Conservation (phyloP, 2,329 filamentous ascomycete species). For the Albophoma yamanashiensis region DNA sequence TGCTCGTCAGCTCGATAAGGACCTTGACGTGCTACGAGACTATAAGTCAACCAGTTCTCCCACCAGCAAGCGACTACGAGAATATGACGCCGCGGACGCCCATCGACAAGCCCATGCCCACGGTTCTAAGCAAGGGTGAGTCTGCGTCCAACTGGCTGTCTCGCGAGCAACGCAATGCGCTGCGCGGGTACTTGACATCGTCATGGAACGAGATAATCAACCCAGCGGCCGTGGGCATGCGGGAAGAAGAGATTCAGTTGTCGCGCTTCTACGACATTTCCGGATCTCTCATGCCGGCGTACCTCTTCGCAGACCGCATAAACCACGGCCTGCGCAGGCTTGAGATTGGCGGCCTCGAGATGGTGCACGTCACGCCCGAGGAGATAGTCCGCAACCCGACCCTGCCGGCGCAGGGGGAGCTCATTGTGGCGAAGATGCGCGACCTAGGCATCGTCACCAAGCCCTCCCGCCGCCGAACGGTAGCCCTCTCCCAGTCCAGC, state of each 20-base stretch:
- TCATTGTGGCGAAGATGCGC: conserved; percentile 19
- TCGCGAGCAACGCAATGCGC: conserved; percentile 25
- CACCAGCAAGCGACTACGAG: conserved; percentile 28
- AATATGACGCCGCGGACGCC: conserved; percentile 29
- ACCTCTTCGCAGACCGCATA: conserved; percentile 33
- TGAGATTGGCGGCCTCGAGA: conserved; percentile 23
- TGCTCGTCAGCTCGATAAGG: conserved; percentile 33
- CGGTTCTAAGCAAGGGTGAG: neutral
- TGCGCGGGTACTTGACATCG: conserved; percentile 29
- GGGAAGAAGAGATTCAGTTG: conserved; percentile 29
- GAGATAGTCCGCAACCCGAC: conserved; percentile 40
- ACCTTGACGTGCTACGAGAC: conserved; percentile 33
- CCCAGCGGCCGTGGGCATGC: conserved; percentile 24
- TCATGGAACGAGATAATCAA: conserved; percentile 35
- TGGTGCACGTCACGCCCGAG: conserved; percentile 30
- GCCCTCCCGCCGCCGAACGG: conserved; percentile 7
- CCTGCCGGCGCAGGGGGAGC: conserved; percentile 36
- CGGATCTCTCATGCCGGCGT: conserved; percentile 36
- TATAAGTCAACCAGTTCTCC: conserved; percentile 33
- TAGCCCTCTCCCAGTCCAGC: neutral
- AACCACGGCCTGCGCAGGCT: conserved; percentile 29
- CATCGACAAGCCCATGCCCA: conserved; percentile 13
- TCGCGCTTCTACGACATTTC: conserved; percentile 41
- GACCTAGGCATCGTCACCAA: conserved; percentile 7
- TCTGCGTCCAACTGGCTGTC: conserved; percentile 18